phyloP scores from a whole-genome alignment of 331 rosid genomes.

The Acacia pycnantha region DNA sequence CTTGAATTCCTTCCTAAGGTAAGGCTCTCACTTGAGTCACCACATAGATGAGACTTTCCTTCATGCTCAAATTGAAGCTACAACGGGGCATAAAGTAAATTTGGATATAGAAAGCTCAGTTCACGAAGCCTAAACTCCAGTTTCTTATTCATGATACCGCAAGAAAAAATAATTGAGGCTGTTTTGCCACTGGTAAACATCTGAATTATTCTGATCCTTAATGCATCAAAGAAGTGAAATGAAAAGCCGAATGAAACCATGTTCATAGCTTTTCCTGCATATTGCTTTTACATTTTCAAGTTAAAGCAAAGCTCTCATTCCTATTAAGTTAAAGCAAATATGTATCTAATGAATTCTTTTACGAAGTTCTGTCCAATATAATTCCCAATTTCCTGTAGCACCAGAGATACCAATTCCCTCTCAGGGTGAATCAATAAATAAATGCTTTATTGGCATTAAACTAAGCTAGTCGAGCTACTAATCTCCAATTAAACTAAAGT shows the following conservation, averaged over 20 bases:
- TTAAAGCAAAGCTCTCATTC: not conserved
- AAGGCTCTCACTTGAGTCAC: not conserved
- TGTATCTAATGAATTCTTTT: not conserved
- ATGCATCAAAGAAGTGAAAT: not conserved
- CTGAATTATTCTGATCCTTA: not conserved
- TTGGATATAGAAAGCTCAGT: not conserved
- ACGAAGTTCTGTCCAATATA: not conserved
- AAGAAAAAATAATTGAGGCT: not conserved
- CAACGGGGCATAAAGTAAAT: not conserved
- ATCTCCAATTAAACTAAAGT: conserved; percentile 7
- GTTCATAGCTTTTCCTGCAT: not conserved
- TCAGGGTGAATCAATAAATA: not conserved
- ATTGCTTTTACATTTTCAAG: not conserved
- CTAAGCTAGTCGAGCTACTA: not conserved
- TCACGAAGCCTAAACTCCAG: not conserved
- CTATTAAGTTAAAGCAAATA: not conserved
- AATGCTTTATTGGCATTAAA: not conserved
- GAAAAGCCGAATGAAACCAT: not conserved
- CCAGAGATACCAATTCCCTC: not conserved
- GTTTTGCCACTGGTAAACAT: not conserved
- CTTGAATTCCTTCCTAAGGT: not conserved
- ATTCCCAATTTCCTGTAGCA: not conserved
- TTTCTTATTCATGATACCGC: not conserved
- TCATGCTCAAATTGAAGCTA: not conserved
- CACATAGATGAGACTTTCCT: not conserved